Conservation (phyloP, 2,329 filamentous ascomycete genomes). For the Alternaria atra region DNA sequence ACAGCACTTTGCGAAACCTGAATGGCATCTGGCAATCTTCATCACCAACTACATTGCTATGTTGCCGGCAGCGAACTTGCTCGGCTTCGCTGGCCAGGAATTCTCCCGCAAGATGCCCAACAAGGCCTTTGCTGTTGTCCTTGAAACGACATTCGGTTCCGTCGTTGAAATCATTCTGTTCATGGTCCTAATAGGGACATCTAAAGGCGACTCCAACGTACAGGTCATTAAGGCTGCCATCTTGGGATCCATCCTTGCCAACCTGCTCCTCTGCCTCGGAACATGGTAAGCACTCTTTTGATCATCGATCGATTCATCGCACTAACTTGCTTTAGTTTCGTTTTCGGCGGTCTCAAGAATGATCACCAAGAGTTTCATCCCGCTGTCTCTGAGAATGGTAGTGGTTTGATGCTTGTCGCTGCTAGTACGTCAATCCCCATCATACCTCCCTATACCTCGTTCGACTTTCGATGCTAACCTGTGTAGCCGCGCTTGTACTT, state of each 20-base stretch:
- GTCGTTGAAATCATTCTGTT: constrained; percentile 85
- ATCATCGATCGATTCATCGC: not conserved
- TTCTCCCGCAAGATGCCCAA: constrained; percentile 74
- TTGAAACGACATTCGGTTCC: constrained; percentile 71
- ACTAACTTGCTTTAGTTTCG: constrained; percentile 60
- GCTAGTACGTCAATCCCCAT: constrained; percentile 59
- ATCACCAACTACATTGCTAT: constrained; percentile 78
- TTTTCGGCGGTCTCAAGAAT: constrained; percentile 74
- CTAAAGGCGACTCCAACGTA: constrained; percentile 53
- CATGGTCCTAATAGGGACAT: constrained; percentile 73
- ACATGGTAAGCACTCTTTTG: constrained; percentile 59
- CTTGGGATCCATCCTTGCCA: constrained; percentile 82
- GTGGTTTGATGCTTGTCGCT: constrained; percentile 78
- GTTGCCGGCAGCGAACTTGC: constrained; percentile 77
- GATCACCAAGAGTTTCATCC: constrained; percentile 77
- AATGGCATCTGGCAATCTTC: constrained; percentile 72
- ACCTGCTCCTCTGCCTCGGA: constrained; percentile 80
- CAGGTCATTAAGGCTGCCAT: constrained; percentile 86
- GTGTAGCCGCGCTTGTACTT: constrained; percentile 58
- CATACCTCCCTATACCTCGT: too few relatives aligned
- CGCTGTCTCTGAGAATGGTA: constrained; percentile 80
- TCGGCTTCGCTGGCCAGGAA: constrained; percentile 78
- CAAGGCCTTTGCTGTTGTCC: constrained; percentile 72
- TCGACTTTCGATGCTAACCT: constrained; percentile 22
- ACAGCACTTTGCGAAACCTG: constrained; percentile 62